Conservation (phyloP, 495 filamentous ascomycete species). For the Podospora conica region DNA sequence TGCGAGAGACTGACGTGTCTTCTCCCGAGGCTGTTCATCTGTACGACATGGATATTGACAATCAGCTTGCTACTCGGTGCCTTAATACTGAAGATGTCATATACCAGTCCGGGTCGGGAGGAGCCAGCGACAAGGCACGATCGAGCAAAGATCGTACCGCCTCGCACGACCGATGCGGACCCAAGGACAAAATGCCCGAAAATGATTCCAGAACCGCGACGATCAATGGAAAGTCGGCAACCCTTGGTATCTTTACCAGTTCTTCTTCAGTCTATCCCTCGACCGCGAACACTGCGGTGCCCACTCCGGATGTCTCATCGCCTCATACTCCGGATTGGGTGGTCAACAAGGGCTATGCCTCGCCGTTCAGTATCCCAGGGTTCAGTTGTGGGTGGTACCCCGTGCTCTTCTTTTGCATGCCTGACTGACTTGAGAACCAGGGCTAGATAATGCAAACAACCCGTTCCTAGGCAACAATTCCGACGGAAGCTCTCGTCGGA, state of each 20-base stretch:
- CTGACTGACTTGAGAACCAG: slow-evolving; percentile 3
- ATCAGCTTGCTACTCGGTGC: slow-evolving; percentile 18
- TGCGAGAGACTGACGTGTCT: slow-evolving; percentile 16
- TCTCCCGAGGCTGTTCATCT: slow-evolving; percentile 24
- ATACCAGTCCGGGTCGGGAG: slow-evolving; percentile 9
- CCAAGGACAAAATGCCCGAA: neutral
- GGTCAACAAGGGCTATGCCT: neutral
- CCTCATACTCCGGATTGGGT: slow-evolving; percentile 4
- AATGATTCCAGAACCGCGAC: neutral
- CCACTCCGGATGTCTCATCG: slow-evolving; percentile 11
- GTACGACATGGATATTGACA: slow-evolving; percentile 26
- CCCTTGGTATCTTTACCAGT: slow-evolving; percentile 1
- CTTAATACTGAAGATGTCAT: slow-evolving; percentile 15
- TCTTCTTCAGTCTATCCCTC: slow-evolving; percentile 27
- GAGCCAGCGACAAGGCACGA: neutral
- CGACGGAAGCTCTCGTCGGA: slow-evolving; percentile 11
- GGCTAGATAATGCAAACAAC: slow-evolving; percentile 13
- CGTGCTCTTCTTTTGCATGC: too few relatives aligned
- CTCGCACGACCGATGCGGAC: neutral
- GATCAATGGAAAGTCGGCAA: neutral
- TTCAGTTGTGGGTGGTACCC: slow-evolving; percentile 13
- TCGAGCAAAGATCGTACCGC: neutral
- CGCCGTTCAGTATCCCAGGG: neutral
- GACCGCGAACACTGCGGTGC: slow-evolving; percentile 8
- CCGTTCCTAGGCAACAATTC: neutral